Evolutionary conservation across 2,329 filamentous ascomycete species (phyloP), one percentile per base, ranked within the genome.

Genomic region (Colletotrichum musae): DNA sequence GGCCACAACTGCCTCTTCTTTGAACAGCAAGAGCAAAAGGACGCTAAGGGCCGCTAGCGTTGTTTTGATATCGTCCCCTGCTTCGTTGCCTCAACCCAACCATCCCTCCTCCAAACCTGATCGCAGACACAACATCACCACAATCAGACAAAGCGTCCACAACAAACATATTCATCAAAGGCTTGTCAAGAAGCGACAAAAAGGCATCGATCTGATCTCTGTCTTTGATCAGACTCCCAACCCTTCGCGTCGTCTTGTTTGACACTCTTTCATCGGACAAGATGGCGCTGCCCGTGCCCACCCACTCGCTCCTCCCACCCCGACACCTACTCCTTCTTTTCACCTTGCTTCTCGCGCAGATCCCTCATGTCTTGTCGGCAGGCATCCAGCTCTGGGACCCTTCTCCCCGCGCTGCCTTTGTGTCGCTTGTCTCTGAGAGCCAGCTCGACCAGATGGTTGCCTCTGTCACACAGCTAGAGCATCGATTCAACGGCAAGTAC

Each of bases 401-500:
- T 7, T 47, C 45, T 71, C 79, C 84, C 72, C 73, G 78, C 73
- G 74, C 81, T 73, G 77, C 79, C 43, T 72, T 94, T 48, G 86
- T 94, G 59, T 89, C 90, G 32, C 85, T 94, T 18, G 92, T 94
- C 28, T 88, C 91, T 50, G 94, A 94, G 72, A 87, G 89, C 72
- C 92, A 95, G 77, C 80, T 94, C 13, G 79, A 87, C 6, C 89
- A 90, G 7, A 87, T 94, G 77, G 81, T 94, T 13, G 85, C 87
- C 73, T 92, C 90, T 41, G 94, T 97, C 84, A 80, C 81, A 36
- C 92, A 97, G 75, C 71, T 82, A 3, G 80, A 82, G 65, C 72
- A 77, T 5, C 75, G 75, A 1, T 97, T 93, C 91, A 97, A 97
- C 77, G 82, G 84, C 76, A 94, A 93, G 72, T 92, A 94, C 83